These are phyloP conservation scores for Calonectria hawksworthii DNA, from an alignment of 2,329 filamentous ascomycete species.

Conservation along the genomic window DNA sequence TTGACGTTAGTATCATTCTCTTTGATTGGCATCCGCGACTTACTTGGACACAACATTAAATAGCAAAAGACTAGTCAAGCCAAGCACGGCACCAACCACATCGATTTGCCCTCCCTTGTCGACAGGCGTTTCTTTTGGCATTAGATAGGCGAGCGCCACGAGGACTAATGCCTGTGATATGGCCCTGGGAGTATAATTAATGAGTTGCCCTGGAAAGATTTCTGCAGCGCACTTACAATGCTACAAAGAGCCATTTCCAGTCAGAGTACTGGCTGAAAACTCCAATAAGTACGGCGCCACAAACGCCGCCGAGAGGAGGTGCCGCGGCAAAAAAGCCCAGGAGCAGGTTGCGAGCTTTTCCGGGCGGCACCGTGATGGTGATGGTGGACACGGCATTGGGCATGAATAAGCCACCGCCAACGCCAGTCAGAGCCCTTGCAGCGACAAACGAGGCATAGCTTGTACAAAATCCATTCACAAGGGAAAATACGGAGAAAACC, in stretches of 20 bases:
- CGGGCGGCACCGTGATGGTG: conserved; percentile 62
- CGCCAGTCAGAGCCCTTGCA: conserved; percentile 61
- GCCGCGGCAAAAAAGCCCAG: conserved; percentile 37
- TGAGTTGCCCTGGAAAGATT: background rate
- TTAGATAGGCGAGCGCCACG: conserved; percentile 17
- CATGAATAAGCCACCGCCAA: conserved; percentile 64
- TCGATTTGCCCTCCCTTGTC: conserved; percentile 46
- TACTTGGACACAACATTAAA: conserved; percentile 67
- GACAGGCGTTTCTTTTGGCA: conserved; percentile 38
- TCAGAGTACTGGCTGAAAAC: conserved; percentile 46
- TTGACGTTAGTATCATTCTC: background rate
- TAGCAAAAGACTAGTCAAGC: conserved; percentile 55
- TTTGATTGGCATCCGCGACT: background rate
- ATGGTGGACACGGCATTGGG: conserved; percentile 67
- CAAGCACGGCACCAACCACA: conserved; percentile 56
- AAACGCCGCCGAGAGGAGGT: conserved; percentile 57
- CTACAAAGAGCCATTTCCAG: conserved; percentile 59
- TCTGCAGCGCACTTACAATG: conserved; percentile 47
- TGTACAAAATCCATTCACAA: conserved; percentile 60
- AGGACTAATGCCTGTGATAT: conserved; percentile 5
- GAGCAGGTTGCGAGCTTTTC: conserved; percentile 47
- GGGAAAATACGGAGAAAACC: conserved; percentile 58
- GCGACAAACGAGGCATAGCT: conserved; percentile 58
- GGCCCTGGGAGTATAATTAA: background rate
- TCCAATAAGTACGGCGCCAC: conserved; percentile 58